Conservation (phyloP, 1,284 basidiomycete species). For the Peniophora sp. region DNA sequence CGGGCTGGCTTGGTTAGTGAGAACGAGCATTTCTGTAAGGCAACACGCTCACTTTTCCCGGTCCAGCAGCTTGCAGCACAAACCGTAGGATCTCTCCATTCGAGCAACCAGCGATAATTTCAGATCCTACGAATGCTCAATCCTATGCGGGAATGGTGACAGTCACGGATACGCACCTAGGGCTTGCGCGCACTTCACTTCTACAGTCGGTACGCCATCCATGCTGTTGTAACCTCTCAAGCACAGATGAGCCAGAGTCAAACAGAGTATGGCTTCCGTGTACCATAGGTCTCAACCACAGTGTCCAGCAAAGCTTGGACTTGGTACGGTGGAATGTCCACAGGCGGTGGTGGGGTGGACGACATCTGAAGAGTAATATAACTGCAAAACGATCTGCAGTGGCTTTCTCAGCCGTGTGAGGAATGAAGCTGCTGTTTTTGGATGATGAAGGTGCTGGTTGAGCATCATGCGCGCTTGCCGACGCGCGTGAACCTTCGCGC, state of each 20-base stretch:
- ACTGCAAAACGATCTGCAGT: no score
- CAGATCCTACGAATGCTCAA: constrained; percentile 37
- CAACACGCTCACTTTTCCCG: constrained; percentile 36
- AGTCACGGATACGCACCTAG: constrained; percentile 18
- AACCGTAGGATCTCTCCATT: constrained; percentile 68
- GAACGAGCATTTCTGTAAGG: neutral
- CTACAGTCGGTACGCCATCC: constrained; percentile 14
- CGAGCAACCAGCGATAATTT: constrained; percentile 68
- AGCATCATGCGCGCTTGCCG: no score
- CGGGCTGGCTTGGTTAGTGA: constrained; percentile 31
- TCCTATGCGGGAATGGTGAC: neutral
- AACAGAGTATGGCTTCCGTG: constrained; percentile 12
- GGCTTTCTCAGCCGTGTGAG: no score
- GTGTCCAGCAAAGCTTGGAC: constrained; percentile 42
- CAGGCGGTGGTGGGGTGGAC: constrained; percentile 21
- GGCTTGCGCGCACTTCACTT: constrained; percentile 27
- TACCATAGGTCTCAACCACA: constrained; percentile 24
- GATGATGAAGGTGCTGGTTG: no score
- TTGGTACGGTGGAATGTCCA: constrained; percentile 54
- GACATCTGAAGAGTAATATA: no score
- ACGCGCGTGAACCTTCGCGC: no score
- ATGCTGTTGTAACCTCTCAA: constrained; percentile 2
- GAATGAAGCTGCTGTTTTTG: no score
- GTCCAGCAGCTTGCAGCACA: constrained; percentile 48
- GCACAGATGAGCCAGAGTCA: neutral